Evolutionary conservation across 768 basidiomycete species (phyloP).

Genomic region (Mrakia frigida): DNA sequence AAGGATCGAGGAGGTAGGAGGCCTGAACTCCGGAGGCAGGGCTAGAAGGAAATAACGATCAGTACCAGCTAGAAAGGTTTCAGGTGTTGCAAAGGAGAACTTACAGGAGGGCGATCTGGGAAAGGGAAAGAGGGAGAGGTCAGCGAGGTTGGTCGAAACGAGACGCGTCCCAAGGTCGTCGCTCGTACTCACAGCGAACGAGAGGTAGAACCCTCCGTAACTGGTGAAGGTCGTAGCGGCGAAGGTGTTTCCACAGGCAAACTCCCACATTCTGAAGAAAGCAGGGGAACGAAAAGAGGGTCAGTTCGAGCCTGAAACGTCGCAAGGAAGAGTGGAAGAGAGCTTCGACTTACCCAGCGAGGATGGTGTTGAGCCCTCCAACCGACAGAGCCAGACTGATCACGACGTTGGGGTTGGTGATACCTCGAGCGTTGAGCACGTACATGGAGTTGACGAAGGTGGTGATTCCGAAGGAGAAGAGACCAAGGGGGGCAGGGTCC

Average conservation of each 20-base stretch:
- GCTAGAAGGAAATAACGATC: too few relatives aligned
- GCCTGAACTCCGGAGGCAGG: not conserved
- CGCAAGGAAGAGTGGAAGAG: too few relatives aligned
- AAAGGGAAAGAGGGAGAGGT: too few relatives aligned
- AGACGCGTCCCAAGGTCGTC: too few relatives aligned
- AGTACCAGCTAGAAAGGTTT: too few relatives aligned
- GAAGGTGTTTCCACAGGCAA: not conserved
- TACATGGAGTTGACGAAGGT: not conserved
- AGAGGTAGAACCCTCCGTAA: conserved; percentile 1
- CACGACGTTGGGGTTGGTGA: not conserved
- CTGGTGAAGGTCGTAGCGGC: not conserved
- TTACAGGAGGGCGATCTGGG: too few relatives aligned
- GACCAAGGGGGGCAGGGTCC: not conserved
- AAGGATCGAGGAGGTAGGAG: not conserved
- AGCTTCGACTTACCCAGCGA: not conserved
- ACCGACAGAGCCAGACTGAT: not conserved
- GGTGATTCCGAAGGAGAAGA: not conserved
- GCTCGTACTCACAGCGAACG: not conserved
- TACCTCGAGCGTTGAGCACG: not conserved
- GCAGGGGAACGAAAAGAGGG: not conserved
- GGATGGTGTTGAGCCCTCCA: not conserved
- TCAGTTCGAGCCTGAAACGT: not conserved
- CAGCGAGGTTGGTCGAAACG: too few relatives aligned
- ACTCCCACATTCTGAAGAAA: conserved; percentile 4
- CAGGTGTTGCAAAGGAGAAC: too few relatives aligned